A percentile compares a stretch with the other conserved stretches of the same genome.
These are phyloP conservation scores for Arabis alpina DNA, from an alignment of 345 rosid genomes.

Conservation along the genomic window DNA sequence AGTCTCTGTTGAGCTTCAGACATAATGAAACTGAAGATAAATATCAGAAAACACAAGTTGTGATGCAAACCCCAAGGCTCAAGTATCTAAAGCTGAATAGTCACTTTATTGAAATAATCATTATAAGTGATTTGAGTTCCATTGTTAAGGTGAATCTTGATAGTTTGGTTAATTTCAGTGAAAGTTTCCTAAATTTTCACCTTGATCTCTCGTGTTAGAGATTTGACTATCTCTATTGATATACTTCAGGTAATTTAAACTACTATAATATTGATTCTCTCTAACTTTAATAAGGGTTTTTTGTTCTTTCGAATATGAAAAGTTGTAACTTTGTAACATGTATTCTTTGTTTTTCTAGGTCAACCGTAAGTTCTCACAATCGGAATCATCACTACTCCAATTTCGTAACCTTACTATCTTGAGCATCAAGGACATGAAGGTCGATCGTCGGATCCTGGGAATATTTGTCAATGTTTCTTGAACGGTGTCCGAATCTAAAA, in stretches of 20 bases:
- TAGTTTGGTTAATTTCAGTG: background rate
- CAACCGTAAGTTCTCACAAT: background rate
- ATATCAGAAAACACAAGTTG: background rate
- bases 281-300: background rate
- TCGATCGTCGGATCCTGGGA: background rate
- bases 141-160: slow-evolving; percentile 16
- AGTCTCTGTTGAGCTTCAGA: slow-evolving; percentile 17
- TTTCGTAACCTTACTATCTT: slow-evolving; percentile 12
- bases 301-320: background rate
- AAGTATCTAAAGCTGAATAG: background rate
- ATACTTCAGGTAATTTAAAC: background rate
- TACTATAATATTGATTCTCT: background rate
- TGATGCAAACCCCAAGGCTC: slow-evolving; percentile 15
- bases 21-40: background rate
- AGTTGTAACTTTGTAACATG: slow-evolving; percentile 12
- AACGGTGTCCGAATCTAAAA: slow-evolving; percentile 1
- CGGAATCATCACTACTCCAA: background rate
- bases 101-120: background rate
- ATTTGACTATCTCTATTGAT: slow-evolving; percentile 13
- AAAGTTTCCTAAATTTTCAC: background rate
- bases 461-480: slow-evolving; percentile 2
- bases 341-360: background rate
- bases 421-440: background rate
- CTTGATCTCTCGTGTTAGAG: slow-evolving; percentile 16
- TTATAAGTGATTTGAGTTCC: slow-evolving; percentile 13